These are phyloP conservation scores for Aspergillus terreus DNA, from an alignment of 2,329 filamentous ascomycete species.

Conservation along the genomic window DNA sequence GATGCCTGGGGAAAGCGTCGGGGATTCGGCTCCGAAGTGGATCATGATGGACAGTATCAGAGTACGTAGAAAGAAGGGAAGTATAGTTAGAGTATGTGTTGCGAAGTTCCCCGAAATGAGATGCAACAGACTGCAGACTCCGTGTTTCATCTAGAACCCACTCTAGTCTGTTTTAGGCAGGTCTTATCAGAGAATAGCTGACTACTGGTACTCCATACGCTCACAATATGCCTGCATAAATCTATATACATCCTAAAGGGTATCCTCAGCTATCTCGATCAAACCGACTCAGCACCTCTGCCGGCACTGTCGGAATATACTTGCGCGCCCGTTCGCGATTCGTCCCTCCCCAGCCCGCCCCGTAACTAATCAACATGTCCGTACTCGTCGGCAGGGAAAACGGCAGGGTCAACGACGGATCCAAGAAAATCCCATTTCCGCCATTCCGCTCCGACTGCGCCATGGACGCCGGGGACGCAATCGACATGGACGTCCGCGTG, in stretches of 20 bases:
- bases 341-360: slow-evolving; percentile 87
- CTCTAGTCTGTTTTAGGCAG: not conserved
- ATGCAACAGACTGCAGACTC: no score
- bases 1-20: not conserved
- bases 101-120: no score
- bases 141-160: no score
- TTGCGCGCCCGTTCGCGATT: slow-evolving; percentile 90
- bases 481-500: slow-evolving; percentile 8
- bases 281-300: slow-evolving; percentile 86
- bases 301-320: slow-evolving; percentile 92
- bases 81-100: not conserved
- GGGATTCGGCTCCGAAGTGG: not conserved
- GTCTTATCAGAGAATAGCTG: not conserved
- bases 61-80: not conserved
- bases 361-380: slow-evolving; percentile 94
- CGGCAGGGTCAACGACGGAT: slow-evolving; percentile 87
- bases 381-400: slow-evolving; percentile 95
- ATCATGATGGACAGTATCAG: not conserved
- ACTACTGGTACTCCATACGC: not conserved
- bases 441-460: slow-evolving; percentile 25
- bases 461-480: slow-evolving; percentile 23
- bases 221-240: slow-evolving; percentile 1
- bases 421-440: slow-evolving; percentile 60
- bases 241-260: slow-evolving; percentile 8
- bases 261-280: slow-evolving; percentile 50